Evolutionary conservation across 805 yeast species (phyloP), one percentile per base, ranked within the genome.

Genomic region (Kodamaea kaohsiungensis): DNA sequence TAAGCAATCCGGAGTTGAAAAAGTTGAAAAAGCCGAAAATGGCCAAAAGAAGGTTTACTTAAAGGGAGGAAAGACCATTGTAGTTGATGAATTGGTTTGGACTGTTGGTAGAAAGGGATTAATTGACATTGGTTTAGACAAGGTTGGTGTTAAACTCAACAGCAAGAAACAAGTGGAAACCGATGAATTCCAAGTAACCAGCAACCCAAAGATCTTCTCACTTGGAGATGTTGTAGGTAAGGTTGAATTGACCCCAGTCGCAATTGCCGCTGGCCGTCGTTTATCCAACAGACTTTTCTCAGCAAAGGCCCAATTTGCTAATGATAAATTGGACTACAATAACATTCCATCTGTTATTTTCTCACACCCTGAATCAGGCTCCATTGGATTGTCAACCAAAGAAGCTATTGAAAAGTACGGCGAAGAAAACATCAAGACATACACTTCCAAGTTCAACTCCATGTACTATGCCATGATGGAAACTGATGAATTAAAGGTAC

Each of bases 211-310:
- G 69, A 79, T 95, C 59, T 90, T 81, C 68, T 87, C 99, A 1
- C 76, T 95, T 46, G 99, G 99, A 66, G 99, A 95, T 70, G 96
- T 93, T 56, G 88, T 89, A 45, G 98, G 97, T 58, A 85, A 88
- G 30, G 88, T 89, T 46, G 98, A 95, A 77, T 82, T 95, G 64
- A 95, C 99, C 2, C 99, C 99, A 7, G 98, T 91, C 45, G 99
- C 99, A 39, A 95, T 95, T 75, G 98, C 99, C 38, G 92, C 99
- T 8, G 99, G 99, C 57, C 87, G 99, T 73, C 89, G 85, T 70
- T 81, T 95, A 61, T 84, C 98, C 27, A 92, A 93, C 77, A 84
- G 99, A 69, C 75, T 95, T 56, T 95, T 93, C 68, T 73, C 77
- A 5, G 97, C 97, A 18, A 87, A 92, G 53, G 84, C 80, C 58